Evolutionary conservation across 2,329 filamentous ascomycete genomes (phyloP).

Genomic region (Gaeumannomyces sp.): DNA sequence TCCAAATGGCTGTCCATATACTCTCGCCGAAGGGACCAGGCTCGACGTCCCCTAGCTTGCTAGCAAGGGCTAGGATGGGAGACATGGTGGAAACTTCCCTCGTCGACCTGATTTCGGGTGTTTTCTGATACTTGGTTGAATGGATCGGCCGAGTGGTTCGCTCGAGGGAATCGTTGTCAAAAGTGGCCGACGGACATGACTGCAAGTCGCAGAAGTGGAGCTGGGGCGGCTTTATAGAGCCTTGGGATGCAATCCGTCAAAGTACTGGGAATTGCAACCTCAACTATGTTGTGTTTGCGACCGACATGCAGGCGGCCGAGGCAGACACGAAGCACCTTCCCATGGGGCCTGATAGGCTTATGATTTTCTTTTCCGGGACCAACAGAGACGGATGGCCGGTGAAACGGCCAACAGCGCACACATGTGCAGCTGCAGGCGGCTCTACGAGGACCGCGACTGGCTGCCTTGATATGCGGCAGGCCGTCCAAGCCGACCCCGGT

Average conservation of each 20-base stretch:
- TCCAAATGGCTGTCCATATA: background rate
- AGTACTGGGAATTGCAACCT: background rate
- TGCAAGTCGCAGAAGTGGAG: too few relatives aligned
- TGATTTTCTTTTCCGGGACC: background rate
- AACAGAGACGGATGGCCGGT: background rate
- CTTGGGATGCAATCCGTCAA: background rate
- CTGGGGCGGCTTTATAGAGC: background rate
- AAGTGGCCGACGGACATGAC: too few relatives aligned
- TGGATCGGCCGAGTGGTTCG: background rate
- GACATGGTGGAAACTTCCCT: background rate
- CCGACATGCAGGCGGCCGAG: background rate
- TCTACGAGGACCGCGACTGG: background rate
- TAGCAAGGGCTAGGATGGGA: background rate
- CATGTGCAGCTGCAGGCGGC: background rate
- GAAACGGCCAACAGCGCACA: background rate
- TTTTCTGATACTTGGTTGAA: background rate
- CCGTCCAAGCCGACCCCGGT: background rate
- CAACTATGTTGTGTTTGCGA: too few relatives aligned
- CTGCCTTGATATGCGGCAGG: background rate
- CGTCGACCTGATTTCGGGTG: background rate
- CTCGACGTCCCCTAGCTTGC: background rate
- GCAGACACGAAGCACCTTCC: background rate
- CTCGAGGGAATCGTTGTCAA: background rate
- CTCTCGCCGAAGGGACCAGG: background rate
- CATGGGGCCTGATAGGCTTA: too few relatives aligned